Evolutionary conservation across 202 grass and related monocot genomes (phyloP), one percentile per base, ranked within the genome.

Genomic region (Musa balbisiana): DNA sequence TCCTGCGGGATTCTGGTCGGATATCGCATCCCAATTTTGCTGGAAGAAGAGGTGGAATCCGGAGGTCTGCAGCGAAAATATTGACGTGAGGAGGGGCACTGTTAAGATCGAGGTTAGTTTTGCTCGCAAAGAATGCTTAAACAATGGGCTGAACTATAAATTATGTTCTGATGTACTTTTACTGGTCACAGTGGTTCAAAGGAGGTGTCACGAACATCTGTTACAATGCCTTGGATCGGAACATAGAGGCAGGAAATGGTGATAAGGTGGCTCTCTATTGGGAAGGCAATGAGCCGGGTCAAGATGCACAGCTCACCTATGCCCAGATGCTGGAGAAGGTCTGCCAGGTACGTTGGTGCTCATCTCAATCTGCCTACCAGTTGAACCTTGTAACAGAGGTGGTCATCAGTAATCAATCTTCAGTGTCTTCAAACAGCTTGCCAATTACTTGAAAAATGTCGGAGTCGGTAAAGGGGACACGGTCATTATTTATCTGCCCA

Each of bases 191-290:
- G 93, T 97, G 93, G 93, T 97, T 97, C 79, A 93, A 93, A 87
- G 93, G 90, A 53, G 88, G 80, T 2, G 87, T 56, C 53, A 97
- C 93, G 53, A 97, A 97, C 69, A 87, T 93, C 67, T 92, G 90
- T 82, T 92, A 97, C 86, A 97, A 97, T 89, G 93, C 93, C 0
- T 62, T 97, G 59, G 93, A 97, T 82, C 88, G 86, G 43, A 82
- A 83, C 66, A 76, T 97, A 55, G 87, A 92, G 19, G 79, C 73
- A 12, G 90, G 93, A 59, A 78, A 89, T 2, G 90, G 90, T 67
- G 81, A 83, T 71, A 97, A 93, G 80, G 71, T 97, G 66, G 93
- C 93, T 1, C 82, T 97, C 73, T 91, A 87, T 79, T 97, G 93
- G 90, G 93, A 97, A 67, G 93, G 90, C 29, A 97, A 97, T 25